Conservation (phyloP, 2,329 filamentous ascomycete species). For the Fonsecaea erecta region DNA sequence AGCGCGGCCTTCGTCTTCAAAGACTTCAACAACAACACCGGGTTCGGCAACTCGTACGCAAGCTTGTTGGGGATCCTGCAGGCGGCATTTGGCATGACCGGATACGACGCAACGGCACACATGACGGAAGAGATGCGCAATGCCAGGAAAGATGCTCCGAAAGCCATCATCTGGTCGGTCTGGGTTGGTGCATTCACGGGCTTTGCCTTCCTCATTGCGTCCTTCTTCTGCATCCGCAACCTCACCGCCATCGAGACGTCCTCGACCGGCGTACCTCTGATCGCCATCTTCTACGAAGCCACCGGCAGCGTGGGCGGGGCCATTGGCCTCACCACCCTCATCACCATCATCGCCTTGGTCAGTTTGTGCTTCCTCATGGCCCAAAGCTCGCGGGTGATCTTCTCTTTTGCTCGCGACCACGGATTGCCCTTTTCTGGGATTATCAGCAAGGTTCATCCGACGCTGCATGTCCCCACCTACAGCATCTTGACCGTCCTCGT, state of each 20-base stretch:
- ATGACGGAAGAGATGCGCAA: slow-evolving; percentile 51
- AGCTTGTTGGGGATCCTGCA: slow-evolving; percentile 60
- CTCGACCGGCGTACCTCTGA: slow-evolving; percentile 49
- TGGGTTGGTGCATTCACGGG: slow-evolving; percentile 42
- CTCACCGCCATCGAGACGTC: slow-evolving; percentile 42
- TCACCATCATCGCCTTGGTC: slow-evolving; percentile 16
- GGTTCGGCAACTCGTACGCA: slow-evolving; percentile 55
- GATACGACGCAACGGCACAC: slow-evolving; percentile 55
- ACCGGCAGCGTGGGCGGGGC: slow-evolving; percentile 48
- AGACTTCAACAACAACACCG: slow-evolving; percentile 52
- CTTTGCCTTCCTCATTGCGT: slow-evolving; percentile 33
- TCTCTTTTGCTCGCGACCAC: slow-evolving; percentile 49
- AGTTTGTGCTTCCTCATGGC: slow-evolving; percentile 51
- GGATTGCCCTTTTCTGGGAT: slow-evolving; percentile 14
- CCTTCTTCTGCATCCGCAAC: slow-evolving; percentile 38
- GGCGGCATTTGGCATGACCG: slow-evolving; percentile 41
- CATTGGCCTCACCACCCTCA: slow-evolving; percentile 50
- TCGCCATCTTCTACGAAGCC: slow-evolving; percentile 54
- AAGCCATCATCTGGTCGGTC: slow-evolving; percentile 34
- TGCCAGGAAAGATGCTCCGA: slow-evolving; percentile 32
- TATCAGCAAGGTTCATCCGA: slow-evolving; percentile 49
- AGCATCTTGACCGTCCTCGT: slow-evolving; percentile 36
- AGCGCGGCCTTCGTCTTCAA: slow-evolving; percentile 61
- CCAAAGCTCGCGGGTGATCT: slow-evolving; percentile 44
- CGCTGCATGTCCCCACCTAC: slow-evolving; percentile 50